Percentiles rank a stretch among this genome's conserved stretches.
Evolutionary conservation across 2,329 filamentous ascomycete species (phyloP).

Genomic region (Neonectria neomacrospora): DNA sequence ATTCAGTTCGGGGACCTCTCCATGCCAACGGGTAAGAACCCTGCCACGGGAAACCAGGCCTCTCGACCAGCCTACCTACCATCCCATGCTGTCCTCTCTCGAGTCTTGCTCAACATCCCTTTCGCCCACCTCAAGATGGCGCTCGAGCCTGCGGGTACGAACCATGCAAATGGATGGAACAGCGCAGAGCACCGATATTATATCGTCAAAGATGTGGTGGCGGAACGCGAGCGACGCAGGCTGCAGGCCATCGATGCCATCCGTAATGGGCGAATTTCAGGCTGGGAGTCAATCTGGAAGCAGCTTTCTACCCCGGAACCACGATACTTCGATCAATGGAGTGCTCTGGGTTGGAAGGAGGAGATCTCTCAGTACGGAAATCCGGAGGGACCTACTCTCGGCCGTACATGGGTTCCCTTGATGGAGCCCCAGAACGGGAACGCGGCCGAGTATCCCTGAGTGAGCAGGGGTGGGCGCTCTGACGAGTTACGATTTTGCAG

Average conservation of each 20-base stretch:
- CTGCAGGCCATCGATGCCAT: constrained; percentile 57
- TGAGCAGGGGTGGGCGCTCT: constrained; percentile 11
- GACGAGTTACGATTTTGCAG: constrained; percentile 32
- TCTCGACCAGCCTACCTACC: constrained; percentile 43
- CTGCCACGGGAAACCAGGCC: constrained; percentile 47
- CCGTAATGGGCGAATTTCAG: constrained; percentile 49
- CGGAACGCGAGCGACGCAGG: constrained; percentile 68
- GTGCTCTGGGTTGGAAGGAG: constrained; percentile 62
- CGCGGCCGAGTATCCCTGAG: constrained; percentile 49
- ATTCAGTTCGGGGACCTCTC: constrained; percentile 79
- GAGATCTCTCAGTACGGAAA: constrained; percentile 52
- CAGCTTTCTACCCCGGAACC: constrained; percentile 54
- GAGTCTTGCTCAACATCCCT: constrained; percentile 75
- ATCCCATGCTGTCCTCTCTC: constrained; percentile 67
- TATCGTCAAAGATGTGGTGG: constrained; percentile 61
- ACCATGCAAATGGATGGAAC: constrained; percentile 62
- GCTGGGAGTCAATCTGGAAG: constrained; percentile 49
- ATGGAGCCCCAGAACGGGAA: constrained; percentile 36
- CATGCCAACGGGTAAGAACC: constrained; percentile 44
- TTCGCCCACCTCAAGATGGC: constrained; percentile 73
- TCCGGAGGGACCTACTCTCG: constrained; percentile 55
- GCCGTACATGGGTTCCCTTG: constrained; percentile 58
- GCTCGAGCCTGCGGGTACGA: constrained; percentile 68
- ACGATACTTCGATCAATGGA: constrained; percentile 56
- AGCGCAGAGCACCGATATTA: constrained; percentile 59